These are phyloP conservation scores for Apiospora phragmitis DNA, from an alignment of 2,329 filamentous ascomycete genomes.

Conservation along the genomic window DNA sequence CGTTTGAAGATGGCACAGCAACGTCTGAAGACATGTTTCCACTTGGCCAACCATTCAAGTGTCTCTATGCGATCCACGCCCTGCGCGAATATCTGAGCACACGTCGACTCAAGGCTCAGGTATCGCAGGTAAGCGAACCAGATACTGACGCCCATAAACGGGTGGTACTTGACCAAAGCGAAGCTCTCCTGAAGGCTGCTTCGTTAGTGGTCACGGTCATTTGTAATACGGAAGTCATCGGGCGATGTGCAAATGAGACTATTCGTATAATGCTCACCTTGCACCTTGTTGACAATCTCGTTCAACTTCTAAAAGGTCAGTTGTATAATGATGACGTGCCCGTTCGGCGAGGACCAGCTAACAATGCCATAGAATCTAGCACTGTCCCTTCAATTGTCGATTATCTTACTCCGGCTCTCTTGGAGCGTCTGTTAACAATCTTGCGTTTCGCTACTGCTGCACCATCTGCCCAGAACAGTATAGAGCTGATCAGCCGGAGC, in stretches of 20 bases:
- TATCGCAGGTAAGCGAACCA: constrained; percentile 26
- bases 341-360: neutral
- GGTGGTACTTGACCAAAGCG: constrained; percentile 28
- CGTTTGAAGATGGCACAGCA: constrained; percentile 55
- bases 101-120: constrained; percentile 27
- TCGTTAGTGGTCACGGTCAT: constrained; percentile 61
- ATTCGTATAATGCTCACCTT: constrained; percentile 51
- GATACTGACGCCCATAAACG: constrained; percentile 23
- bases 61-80: constrained; percentile 70
- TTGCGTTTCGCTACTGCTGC: constrained; percentile 22
- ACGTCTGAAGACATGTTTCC: constrained; percentile 67
- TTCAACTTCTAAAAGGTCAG: constrained; percentile 55
- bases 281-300: constrained; percentile 57
- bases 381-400: constrained; percentile 20
- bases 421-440: constrained; percentile 25
- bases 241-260: constrained; percentile 41
- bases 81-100: constrained; percentile 62
- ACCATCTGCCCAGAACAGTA: constrained; percentile 25
- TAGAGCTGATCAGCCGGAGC: constrained; percentile 34
- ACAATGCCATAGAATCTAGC: constrained; percentile 22
- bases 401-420: constrained; percentile 24
- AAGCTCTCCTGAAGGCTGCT: constrained; percentile 46
- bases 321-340: neutral
- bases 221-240: constrained; percentile 55
- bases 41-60: constrained; percentile 67